These are phyloP conservation scores for Aspergillus chevalieri DNA, from an alignment of 2,329 filamentous ascomycete genomes.

Conservation along the genomic window DNA sequence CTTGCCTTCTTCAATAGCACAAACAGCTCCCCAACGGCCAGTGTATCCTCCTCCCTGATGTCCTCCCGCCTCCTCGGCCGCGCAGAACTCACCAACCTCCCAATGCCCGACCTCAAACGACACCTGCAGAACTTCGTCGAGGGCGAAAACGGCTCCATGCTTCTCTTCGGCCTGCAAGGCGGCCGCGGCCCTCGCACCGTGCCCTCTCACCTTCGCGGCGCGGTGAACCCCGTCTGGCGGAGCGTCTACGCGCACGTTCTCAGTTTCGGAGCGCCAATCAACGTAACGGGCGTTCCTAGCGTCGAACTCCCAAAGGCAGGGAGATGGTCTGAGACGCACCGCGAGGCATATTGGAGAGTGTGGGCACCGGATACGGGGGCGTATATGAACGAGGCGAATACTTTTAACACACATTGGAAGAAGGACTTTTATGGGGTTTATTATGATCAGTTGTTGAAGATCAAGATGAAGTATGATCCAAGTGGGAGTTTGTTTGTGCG, in stretches of 20 bases:
- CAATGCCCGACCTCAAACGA: slow-evolving; percentile 1
- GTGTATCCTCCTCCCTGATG: slow-evolving; percentile 25
- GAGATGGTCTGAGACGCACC: slow-evolving; percentile 8
- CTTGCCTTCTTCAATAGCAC: slow-evolving; percentile 8
- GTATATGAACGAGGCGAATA: slow-evolving; percentile 20
- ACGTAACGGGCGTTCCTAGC: slow-evolving; percentile 4
- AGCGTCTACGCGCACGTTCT: slow-evolving; percentile 27
- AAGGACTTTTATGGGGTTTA: slow-evolving; percentile 21
- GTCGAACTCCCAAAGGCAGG: not conserved
- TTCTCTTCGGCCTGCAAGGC: slow-evolving; percentile 20
- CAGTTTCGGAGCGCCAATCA: slow-evolving; percentile 16
- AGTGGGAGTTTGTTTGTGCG: slow-evolving; percentile 10
- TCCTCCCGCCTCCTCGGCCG: slow-evolving; percentile 32
- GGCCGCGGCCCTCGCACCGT: slow-evolving; percentile 6
- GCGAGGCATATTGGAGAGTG: slow-evolving; percentile 17
- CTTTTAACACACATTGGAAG: slow-evolving; percentile 12
- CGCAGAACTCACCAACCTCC: slow-evolving; percentile 20
- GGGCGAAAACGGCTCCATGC: slow-evolving; percentile 18
- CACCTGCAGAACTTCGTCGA: slow-evolving; percentile 8
- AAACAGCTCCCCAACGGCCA: slow-evolving; percentile 21
- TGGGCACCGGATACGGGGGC: slow-evolving; percentile 21
- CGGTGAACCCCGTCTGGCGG: slow-evolving; percentile 28
- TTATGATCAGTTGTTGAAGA: slow-evolving; percentile 18
- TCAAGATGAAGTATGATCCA: slow-evolving; percentile 26
- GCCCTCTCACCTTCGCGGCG: slow-evolving; percentile 5